Percentiles rank a stretch among this genome's conserved stretches.
Conservation (phyloP, 495 filamentous ascomycete species). For the Stereocaulon alpinum region DNA sequence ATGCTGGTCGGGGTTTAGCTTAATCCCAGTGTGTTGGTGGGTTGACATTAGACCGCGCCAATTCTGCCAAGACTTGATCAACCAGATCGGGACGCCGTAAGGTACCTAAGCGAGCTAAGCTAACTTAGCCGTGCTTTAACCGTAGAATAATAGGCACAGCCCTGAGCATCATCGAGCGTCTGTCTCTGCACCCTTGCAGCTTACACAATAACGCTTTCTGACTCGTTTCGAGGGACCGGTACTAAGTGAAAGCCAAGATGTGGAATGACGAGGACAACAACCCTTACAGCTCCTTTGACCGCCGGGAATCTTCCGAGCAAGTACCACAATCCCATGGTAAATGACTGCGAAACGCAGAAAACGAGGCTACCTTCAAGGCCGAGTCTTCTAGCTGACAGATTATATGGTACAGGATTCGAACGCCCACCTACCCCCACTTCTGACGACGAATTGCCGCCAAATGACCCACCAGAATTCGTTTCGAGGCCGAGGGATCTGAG, state of each 20-base stretch:
- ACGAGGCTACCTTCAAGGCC: background rate
- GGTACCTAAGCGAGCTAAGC: too few species aligned
- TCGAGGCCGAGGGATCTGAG: constrained; percentile 46
- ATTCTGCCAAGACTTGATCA: too few species aligned
- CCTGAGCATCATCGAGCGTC: background rate
- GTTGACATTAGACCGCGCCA: background rate
- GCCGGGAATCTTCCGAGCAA: constrained; percentile 62
- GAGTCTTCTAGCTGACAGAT: background rate
- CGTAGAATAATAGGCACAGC: background rate
- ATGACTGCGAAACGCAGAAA: constrained; percentile 10
- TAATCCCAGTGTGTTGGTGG: background rate
- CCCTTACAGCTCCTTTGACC: constrained; percentile 83
- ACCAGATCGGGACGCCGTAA: background rate
- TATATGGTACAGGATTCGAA: constrained; percentile 25
- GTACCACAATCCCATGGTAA: constrained; percentile 46
- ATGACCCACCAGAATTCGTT: constrained; percentile 49
- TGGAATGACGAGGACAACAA: constrained; percentile 96
- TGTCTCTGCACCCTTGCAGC: background rate
- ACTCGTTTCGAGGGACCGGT: background rate
- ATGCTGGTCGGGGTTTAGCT: too few species aligned
- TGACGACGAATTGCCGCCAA: constrained; percentile 34
- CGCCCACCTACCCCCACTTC: constrained; percentile 39
- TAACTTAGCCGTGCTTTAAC: background rate
- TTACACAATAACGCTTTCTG: background rate
- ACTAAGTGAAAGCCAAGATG: constrained; percentile 28